Evolutionary conservation across 768 basidiomycete genomes (phyloP), one percentile per base, ranked within the genome.

Genomic region (Candolleomyces efflorescens): DNA sequence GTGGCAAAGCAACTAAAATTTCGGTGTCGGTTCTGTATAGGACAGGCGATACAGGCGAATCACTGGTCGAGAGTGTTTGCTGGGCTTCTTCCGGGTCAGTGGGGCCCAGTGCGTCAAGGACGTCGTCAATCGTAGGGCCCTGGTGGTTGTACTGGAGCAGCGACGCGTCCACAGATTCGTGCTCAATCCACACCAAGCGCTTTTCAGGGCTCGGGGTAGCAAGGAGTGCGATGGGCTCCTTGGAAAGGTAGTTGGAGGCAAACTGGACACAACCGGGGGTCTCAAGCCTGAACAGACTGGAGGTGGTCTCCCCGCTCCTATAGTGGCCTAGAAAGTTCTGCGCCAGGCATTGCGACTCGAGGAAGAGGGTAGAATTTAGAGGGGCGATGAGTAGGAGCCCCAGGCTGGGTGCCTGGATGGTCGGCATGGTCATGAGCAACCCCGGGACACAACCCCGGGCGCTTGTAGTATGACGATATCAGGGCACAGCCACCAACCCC

Each of bases 181-280:
- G 78, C 60, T 86, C 79, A 5, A 88, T 60, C 87, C 85, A 87
- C 5, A 86, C 78, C 24, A 87, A 78, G 54, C 80, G 78, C 26
- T 37, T 68, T 51, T 56, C 67, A 49, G 22, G 51, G 36, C 36
- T 50, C 15, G 58, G 54, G 17, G 67, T 63, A 53, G 67, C 65
- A 10, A 65, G 44, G 45, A 77, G 62, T 37, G 65, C 63, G 43
- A 65, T 38, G 45, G 64, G 60, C 12, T 61, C 73, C 32, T 63
- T 64, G 17, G 59, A 56, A 50, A 67, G 74, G 43, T 68, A 63
- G 39, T 63, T 63, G 32, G 68, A 58, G 32, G 61, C 60, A 69
- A 69, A 71, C 13, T 69, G 62, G 53, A 79, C 59, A 66, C 86
- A 87, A 50, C 61, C 63, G 37, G 67, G 51, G 60, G 77, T 62